Base-by-base conservation (phyloP, 768 basidiomycete species). In the Mycena galopus region DNA sequence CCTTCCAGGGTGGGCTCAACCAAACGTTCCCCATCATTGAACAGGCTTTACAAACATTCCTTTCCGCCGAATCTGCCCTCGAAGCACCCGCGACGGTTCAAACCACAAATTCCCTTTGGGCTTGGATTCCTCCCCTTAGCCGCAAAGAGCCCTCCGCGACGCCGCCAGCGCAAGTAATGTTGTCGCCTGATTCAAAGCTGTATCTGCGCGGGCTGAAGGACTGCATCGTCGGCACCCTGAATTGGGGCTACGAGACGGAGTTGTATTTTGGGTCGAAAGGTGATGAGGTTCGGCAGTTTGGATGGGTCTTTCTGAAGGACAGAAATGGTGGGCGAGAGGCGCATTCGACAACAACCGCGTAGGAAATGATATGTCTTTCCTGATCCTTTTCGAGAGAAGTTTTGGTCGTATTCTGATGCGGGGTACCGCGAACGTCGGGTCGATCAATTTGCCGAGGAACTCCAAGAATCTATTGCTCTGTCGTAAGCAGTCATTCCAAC, bases 161-260 rank as follows among this genome's bases (percentile, higher is more conserved):
- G 2, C 29, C 69, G 4, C 51, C 50, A 27, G 51, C 35, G 33
- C 64, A 61, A 19, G 60, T 62, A 19, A 25, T 53, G 19, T 14
- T 42, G 70, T 39, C 63, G 29, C 42, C 71, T 16, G 69, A 75
- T 42, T 59, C 68, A 29, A 30, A 76, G 74, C 25, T 79, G 74
- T 90, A 89, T 73, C 79, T 89, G 32, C 85, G 81, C n/a, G 87
- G 87, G 9, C 77, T 92, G 32, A 86, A 86, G 39, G 88, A 91
- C 70, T 88, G 85, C 72, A 84, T 92, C 44, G 83, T 86, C 3
- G 91, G 91, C 10, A 84, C 82, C 9, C 63, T 72, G 3, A 69
- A 72, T 44, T 75, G 70, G 74, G 50, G 56, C 42, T 75, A 75
- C 60, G 74, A 72, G 62, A 71, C 69, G 53, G 73, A 71, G 39